Evolutionary conservation across 129 eudicot species (phyloP).

Genomic region (Sambucus nigra): DNA sequence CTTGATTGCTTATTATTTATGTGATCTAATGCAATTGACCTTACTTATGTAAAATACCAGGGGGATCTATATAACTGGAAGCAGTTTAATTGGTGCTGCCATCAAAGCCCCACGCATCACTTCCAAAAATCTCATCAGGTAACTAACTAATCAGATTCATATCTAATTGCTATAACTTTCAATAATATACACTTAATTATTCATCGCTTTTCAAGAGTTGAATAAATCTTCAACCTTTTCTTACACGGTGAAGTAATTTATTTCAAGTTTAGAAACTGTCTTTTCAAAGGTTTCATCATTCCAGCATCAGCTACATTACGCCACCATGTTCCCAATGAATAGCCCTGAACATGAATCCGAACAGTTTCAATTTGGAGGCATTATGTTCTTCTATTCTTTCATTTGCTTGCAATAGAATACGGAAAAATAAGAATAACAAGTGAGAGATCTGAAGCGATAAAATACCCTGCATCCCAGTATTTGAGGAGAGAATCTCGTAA

Average conservation of each 20-base stretch:
- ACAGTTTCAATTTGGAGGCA: background rate
- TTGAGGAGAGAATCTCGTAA: no score
- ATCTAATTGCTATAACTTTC: background rate
- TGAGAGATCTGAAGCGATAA: no score
- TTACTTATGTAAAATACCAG: conserved; percentile 1
- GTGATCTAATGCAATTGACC: background rate
- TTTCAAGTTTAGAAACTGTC: background rate
- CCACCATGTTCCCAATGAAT: background rate
- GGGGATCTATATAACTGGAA: conserved; percentile 54
- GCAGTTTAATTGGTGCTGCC: conserved; percentile 94
- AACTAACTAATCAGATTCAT: background rate
- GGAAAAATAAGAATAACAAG: no score
- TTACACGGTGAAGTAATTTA: no score
- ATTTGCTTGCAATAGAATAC: no score
- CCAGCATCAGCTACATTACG: no score
- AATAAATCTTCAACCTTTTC: background rate
- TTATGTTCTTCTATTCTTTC: no score
- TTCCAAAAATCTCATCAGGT: conserved; percentile 52
- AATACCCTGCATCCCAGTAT: no score
- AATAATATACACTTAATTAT: background rate
- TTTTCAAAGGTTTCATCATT: no score
- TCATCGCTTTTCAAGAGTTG: background rate
- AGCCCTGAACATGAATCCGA: background rate
- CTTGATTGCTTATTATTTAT: background rate
- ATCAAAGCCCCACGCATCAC: conserved; percentile 94